Evolutionary conservation across 106 monocot species (phyloP).

Genomic region (Allium fistulosum): DNA sequence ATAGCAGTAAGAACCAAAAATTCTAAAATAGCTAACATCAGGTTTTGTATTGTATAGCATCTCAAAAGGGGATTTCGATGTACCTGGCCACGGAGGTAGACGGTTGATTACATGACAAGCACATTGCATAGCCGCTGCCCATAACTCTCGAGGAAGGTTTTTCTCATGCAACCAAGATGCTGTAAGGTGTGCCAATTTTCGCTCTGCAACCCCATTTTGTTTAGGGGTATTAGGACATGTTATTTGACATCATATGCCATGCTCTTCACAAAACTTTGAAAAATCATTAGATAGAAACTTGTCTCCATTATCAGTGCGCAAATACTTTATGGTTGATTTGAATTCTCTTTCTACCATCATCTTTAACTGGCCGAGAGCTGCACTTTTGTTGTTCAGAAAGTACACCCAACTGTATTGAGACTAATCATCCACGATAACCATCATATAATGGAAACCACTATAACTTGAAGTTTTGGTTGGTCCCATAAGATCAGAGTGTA

Average conservation of each 20-base stretch:
- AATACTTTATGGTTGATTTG: not conserved
- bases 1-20: conserved; percentile 11
- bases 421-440: not conserved
- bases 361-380: not conserved
- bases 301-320: not conserved
- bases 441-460: not conserved
- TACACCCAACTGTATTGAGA: not conserved
- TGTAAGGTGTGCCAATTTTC: not conserved
- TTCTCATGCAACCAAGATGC: conserved; percentile 3
- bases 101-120: not conserved
- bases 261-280: not conserved
- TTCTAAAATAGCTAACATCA: not conserved
- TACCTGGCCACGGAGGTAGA: not conserved
- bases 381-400: not conserved
- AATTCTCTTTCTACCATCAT: not conserved
- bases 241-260: not conserved
- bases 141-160: not conserved
- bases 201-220: not conserved
- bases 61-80: not conserved
- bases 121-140: conserved; percentile 1
- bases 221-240: not conserved
- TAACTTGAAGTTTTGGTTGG: not conserved
- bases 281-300: not conserved
- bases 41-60: not conserved
- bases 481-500: not conserved